Conservation (phyloP, 2,329 filamentous ascomycete species). For the Pseudogymnoascus verrucosus region DNA sequence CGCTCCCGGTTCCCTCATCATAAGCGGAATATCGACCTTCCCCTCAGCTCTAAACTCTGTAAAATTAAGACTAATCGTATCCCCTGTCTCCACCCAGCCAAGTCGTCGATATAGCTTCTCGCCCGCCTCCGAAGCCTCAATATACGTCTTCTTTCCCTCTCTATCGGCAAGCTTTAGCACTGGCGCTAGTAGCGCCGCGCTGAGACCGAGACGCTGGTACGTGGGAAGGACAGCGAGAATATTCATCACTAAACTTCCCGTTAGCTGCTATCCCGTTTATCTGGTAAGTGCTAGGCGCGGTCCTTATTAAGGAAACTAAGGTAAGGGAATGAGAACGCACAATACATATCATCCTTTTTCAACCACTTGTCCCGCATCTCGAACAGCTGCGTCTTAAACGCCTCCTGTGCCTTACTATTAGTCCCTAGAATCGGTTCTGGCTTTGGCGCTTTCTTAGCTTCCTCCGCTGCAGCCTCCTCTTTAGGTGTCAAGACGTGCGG, state of each 20-base stretch:
- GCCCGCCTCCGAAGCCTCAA: conserved; percentile 32
- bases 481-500: conserved; percentile 23
- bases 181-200: conserved; percentile 28
- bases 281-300: too few species aligned
- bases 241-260: conserved; percentile 21
- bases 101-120: conserved; percentile 31
- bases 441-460: conserved; percentile 2
- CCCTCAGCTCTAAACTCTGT: background rate
- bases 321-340: background rate
- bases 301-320: background rate
- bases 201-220: conserved; percentile 31
- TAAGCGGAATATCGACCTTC: background rate
- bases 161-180: conserved; percentile 30
- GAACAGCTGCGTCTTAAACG: conserved; percentile 26
- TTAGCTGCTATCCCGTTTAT: background rate
- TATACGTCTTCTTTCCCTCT: conserved; percentile 27
- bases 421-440: conserved; percentile 25
- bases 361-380: conserved; percentile 24
- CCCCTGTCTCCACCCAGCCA: conserved; percentile 29
- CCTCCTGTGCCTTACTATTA: conserved; percentile 21
- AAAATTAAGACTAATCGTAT: background rate
- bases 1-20: conserved; percentile 5
- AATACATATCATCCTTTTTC: conserved; percentile 28
- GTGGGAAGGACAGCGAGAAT: conserved; percentile 30
- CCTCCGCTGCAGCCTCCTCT: conserved; percentile 10